Evolutionary conservation across 1,284 basidiomycete species (phyloP).

Genomic region (Ceratobasidium sp.): DNA sequence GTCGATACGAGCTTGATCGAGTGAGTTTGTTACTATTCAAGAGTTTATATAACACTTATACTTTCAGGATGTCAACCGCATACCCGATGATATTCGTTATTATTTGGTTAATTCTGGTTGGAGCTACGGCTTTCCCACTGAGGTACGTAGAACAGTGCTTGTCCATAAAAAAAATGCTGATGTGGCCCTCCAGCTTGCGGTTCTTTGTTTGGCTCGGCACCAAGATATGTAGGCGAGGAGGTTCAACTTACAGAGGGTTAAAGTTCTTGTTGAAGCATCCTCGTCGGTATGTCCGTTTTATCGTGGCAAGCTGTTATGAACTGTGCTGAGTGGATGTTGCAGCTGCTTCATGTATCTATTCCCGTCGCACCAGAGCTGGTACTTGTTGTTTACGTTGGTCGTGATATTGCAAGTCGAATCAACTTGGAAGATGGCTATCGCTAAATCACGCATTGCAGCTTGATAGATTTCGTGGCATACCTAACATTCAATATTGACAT

Average conservation of each 20-base stretch:
- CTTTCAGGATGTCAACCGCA: conserved; percentile 18
- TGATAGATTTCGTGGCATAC: conserved; percentile 33
- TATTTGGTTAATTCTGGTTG: conserved; percentile 33
- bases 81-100: conserved; percentile 26
- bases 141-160: neutral
- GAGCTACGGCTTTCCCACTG: conserved; percentile 27
- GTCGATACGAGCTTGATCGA: conserved; percentile 31
- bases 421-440: too few species aligned
- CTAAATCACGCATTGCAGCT: neutral
- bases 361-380: conserved; percentile 34
- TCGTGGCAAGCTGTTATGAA: neutral
- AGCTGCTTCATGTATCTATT: conserved; percentile 37
- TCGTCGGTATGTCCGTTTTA: conserved; percentile 13
- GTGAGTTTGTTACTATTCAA: neutral
- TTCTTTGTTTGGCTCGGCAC: conserved; percentile 27
- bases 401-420: conserved; percentile 11
- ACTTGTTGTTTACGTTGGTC: conserved; percentile 21
- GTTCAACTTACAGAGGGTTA: neutral
- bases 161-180: neutral
- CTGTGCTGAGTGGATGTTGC: neutral
- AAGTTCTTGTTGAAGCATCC: conserved; percentile 24
- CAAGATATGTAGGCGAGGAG: conserved; percentile 17
- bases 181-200: neutral
- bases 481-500: conserved; percentile 32
- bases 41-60: neutral